Evolutionary conservation across 345 rosid genomes (phyloP).

Genomic region (Pugionium cornutum): DNA sequence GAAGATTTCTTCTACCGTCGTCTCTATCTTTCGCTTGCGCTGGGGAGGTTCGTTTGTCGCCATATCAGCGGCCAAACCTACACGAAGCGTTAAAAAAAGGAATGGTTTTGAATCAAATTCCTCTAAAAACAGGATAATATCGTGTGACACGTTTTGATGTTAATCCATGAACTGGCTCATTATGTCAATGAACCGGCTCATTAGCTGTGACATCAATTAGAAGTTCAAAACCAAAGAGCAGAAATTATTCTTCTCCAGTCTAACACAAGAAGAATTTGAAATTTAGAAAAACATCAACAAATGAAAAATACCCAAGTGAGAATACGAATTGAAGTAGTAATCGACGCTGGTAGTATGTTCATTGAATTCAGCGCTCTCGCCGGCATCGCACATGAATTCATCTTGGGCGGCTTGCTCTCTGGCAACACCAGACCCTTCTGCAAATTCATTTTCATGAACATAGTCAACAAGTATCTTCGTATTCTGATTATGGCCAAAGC

Average conservation of each 20-base stretch:
- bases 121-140: too few relatives aligned
- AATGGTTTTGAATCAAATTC: too few relatives aligned
- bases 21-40: too few relatives aligned
- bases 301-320: conserved; percentile 79
- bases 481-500: conserved; percentile 36
- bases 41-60: too few relatives aligned
- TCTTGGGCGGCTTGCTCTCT: conserved; percentile 49
- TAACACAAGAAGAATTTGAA: not conserved
- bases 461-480: conserved; percentile 58
- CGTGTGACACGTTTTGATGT: too few relatives aligned
- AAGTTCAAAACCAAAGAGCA: not conserved
- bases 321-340: conserved; percentile 96
- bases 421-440: conserved; percentile 39
- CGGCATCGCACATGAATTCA: conserved; percentile 58
- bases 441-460: conserved; percentile 47
- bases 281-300: conserved; percentile 10
- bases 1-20: too few relatives aligned
- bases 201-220: too few relatives aligned
- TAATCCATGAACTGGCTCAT: too few relatives aligned
- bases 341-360: conserved; percentile 94
- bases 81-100: too few relatives aligned
- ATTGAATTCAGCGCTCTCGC: conserved; percentile 44
- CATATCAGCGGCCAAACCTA: too few relatives aligned
- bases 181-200: too few relatives aligned
- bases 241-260: not conserved